phyloP scores from a whole-genome alignment of 441 rosid species.

The Raphanus hybrid region DNA sequence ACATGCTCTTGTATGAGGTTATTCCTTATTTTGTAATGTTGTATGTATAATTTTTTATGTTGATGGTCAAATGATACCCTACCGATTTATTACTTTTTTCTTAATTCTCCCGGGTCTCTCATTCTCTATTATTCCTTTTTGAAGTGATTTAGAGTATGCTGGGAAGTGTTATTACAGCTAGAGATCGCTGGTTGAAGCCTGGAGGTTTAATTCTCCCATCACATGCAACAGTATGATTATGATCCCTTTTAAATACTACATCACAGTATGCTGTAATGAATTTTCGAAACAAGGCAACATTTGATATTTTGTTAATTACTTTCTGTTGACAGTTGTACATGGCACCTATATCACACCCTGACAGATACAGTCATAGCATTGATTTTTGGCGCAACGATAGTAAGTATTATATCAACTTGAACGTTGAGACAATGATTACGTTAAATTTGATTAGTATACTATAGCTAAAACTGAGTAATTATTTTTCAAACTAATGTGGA shows the following conservation, averaged over 20 bases:
- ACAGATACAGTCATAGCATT: constrained; percentile 87
- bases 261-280: constrained; percentile 21
- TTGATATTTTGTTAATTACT: constrained; percentile 38
- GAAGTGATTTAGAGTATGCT: constrained; percentile 77
- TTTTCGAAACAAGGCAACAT: constrained; percentile 20
- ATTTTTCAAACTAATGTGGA: constrained; percentile 11
- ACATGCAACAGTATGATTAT: constrained; percentile 68
- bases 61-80: constrained; percentile 27
- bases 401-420: constrained; percentile 54
- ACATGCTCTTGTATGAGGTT: constrained; percentile 98
- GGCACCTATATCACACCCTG: constrained; percentile 94
- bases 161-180: constrained; percentile 96
- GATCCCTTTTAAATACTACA: constrained; percentile 25
- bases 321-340: constrained; percentile 76
- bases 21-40: constrained; percentile 20
- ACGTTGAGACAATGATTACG: constrained; percentile 1
- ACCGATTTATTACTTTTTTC: constrained; percentile 17
- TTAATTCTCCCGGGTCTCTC: constrained; percentile 22
- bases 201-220: constrained; percentile 99
- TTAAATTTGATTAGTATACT: constrained; percentile 23
- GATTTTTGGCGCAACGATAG: constrained; percentile 99
- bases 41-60: constrained; percentile 12
- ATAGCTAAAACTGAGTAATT: constrained; percentile 2
- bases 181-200: constrained; percentile 93
- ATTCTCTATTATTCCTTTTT: neutral